Evolutionary conservation across 2,329 filamentous ascomycete species (phyloP), one percentile per base, ranked within the genome.

Genomic region (Colletotrichum echinochloae): DNA sequence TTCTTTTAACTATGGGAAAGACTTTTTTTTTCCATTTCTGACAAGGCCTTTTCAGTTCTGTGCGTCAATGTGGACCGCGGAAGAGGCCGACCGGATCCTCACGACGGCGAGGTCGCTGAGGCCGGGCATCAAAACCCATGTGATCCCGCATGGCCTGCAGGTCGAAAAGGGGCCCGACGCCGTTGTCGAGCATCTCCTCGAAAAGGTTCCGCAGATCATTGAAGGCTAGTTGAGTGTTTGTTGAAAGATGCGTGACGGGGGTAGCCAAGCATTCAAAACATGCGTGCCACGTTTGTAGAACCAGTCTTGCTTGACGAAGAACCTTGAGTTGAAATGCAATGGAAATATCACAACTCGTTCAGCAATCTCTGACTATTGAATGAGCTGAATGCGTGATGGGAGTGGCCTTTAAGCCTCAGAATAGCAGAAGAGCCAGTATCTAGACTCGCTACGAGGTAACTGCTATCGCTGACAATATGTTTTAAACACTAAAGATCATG

Each of bases 61-160:
- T 61, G 89, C 90, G 3, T 91, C 81, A n/a, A 84, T 83, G 82
- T 84, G 82, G 83, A 81, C 81, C 0, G 74, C 81, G 0, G 84
- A 88, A 72, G 80, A 89, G 76, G 82, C 81, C 30, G 74, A 79
- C 8, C 75, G 82, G 70, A 87, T 88, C 33, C 78, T 82, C 30
- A 73, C 76, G 1, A 83, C 83, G 39, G 86, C 86, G 1, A 79
- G 80, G 67, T 75, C 78, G 1, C 79, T 83, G 33, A 77, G 81
- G 28, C 85, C 86, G 0, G 80, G 81, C 12, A 82, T 88, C 71
- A 85, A 83, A 76, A 86, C 83, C 0, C 82, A 87, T 74, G 85
- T 85, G 0, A 84, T 88, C 57, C 87, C 87, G 0, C 82, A 86
- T 39, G 87, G 87, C 0, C 74, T 89, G 61, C 86, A 89, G 73